Evolutionary conservation across 306 rosid genomes (phyloP).

Genomic region (Canavalia gladiata): DNA sequence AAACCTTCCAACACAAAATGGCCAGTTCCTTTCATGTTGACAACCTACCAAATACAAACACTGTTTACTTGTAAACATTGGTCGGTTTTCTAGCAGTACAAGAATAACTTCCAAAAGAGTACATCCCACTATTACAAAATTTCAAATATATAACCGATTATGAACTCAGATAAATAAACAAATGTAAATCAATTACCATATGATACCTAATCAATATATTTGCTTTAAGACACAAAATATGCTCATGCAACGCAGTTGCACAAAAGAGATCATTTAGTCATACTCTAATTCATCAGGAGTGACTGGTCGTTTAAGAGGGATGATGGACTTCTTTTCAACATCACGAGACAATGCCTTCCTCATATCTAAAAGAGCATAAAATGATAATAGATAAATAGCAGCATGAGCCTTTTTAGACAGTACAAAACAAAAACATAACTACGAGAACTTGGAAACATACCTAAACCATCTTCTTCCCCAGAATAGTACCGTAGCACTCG

Average conservation of each 20-base stretch:
- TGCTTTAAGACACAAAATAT: conserved; percentile 38
- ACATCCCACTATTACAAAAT: conserved; percentile 24
- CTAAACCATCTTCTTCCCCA: conserved; percentile 98
- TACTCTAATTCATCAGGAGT: conserved; percentile 99
- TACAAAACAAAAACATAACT: conserved; percentile 8
- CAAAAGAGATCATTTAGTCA: conserved; percentile 59
- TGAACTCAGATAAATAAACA: conserved; percentile 21
- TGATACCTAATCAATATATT: conserved; percentile 39
- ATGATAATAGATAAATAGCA: conserved; percentile 29
- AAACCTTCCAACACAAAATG: not conserved
- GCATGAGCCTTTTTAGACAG: conserved; percentile 25
- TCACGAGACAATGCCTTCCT: conserved; percentile 98
- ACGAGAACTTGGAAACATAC: conserved; percentile 56
- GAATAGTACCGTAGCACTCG: conserved; percentile 95
- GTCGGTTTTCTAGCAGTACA: conserved; percentile 18
- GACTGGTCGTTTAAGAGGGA: conserved; percentile 93
- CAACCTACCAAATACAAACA: conserved; percentile 3
- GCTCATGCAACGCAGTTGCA: conserved; percentile 47
- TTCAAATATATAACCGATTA: conserved; percentile 1
- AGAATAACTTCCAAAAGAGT: conserved; percentile 16
- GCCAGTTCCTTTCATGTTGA: conserved; percentile 25
- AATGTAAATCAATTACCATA: conserved; percentile 18
- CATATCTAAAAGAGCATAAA: conserved; percentile 74
- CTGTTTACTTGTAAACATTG: conserved; percentile 28
- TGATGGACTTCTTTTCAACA: conserved; percentile 87